A percentile compares a stretch with the other conserved stretches of the same genome.
These are phyloP conservation scores for Fusarium ramigenum DNA, from an alignment of 2,329 filamentous ascomycete genomes.

Conservation along the genomic window DNA sequence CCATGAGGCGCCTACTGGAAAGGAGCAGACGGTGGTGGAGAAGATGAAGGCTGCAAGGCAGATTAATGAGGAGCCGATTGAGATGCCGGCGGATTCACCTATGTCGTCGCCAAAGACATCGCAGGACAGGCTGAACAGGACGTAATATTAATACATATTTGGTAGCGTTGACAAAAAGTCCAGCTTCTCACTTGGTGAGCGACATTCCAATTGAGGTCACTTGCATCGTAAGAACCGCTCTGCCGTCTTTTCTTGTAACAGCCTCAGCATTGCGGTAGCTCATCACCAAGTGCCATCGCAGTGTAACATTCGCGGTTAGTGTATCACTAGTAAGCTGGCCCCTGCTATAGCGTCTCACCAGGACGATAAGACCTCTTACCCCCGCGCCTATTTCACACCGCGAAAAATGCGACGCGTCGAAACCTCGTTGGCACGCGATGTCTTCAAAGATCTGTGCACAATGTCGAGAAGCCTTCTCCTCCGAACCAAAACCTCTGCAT, in stretches of 20 bases:
- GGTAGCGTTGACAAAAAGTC: accelerated
- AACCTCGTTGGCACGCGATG: background rate
- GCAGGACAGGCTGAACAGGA: background rate
- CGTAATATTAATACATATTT: background rate
- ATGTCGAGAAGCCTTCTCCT: background rate
- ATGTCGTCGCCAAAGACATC: background rate
- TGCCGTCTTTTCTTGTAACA: accelerated
- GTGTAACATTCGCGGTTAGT: background rate
- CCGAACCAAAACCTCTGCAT: accelerated
- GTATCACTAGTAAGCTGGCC: background rate
- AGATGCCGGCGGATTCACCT: background rate
- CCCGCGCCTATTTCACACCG: background rate
- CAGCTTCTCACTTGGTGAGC: accelerated
- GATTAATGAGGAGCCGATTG: conserved; percentile 1
- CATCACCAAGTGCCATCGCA: background rate
- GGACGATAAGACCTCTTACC: background rate
- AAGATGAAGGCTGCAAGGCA: background rate
- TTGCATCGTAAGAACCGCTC: too few species aligned
- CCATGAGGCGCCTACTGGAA: background rate
- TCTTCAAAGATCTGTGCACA: background rate
- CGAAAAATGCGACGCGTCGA: background rate
- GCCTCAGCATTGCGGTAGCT: background rate
- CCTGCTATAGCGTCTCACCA: background rate
- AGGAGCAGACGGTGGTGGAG: background rate
- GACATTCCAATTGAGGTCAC: accelerated